A percentile compares a stretch with the other conserved stretches of the same genome.
These are phyloP conservation scores for Craterostigma plantagineum DNA, from an alignment of 257 asterid species.

Conservation along the genomic window DNA sequence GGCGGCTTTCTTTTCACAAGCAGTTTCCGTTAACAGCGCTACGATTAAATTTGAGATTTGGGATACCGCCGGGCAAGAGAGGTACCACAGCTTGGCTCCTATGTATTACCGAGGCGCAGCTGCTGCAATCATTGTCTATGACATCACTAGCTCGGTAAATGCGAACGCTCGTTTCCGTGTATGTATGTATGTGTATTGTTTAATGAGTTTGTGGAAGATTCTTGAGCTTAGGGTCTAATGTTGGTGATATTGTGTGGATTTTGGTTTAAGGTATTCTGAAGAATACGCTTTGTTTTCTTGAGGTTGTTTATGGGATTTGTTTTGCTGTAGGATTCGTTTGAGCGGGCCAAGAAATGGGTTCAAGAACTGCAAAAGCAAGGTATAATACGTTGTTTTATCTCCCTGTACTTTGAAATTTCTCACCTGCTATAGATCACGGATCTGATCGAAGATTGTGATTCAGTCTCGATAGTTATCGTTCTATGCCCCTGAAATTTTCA, in stretches of 20 bases:
- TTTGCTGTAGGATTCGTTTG: slow-evolving; percentile 51
- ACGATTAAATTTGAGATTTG: slow-evolving; percentile 95
- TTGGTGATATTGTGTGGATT: too few species aligned
- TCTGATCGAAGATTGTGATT: too few species aligned
- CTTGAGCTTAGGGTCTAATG: too few species aligned
- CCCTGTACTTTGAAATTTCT: not conserved
- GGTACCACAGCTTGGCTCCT: slow-evolving; percentile 97
- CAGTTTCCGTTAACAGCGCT: slow-evolving; percentile 58
- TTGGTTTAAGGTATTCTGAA: too few species aligned
- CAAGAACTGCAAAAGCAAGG: slow-evolving; percentile 96
- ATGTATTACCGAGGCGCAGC: slow-evolving; percentile 98
- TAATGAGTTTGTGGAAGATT: too few species aligned
- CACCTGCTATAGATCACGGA: not conserved
- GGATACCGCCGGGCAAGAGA: slow-evolving; percentile 99
- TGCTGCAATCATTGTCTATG: slow-evolving; percentile 88
- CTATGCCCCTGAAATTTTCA: too few species aligned
- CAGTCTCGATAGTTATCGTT: too few species aligned
- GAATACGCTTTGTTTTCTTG: too few species aligned
- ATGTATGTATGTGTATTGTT: not conserved
- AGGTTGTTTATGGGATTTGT: too few species aligned
- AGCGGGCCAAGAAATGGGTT: slow-evolving; percentile 94
- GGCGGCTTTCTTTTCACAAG: slow-evolving; percentile 85
- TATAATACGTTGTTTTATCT: slow-evolving; percentile 13
- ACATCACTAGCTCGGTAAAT: slow-evolving; percentile 81
- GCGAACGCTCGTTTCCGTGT: too few species aligned